phyloP scores from a whole-genome alignment of 1,284 basidiomycete genomes.

The Athelia sp. region DNA sequence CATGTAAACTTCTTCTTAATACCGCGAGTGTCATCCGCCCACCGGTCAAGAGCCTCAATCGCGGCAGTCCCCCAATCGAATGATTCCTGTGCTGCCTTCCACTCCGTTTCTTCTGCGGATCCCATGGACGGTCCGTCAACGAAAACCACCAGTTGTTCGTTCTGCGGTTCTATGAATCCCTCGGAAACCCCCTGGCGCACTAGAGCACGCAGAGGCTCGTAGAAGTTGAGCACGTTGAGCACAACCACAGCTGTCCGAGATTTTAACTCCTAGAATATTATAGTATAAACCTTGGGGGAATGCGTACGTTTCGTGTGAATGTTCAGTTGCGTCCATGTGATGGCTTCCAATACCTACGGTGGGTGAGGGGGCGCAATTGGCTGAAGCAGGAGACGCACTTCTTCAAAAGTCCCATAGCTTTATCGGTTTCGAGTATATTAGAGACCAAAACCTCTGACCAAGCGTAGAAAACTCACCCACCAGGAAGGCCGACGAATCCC shows the following conservation, averaged over 20 bases:
- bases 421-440: neutral
- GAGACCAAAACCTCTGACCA: too few relatives aligned
- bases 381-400: slow-evolving; percentile 39
- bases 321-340: slow-evolving; percentile 88
- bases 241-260: slow-evolving; percentile 79
- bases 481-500: slow-evolving; percentile 85
- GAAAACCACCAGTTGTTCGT: slow-evolving; percentile 59
- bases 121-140: slow-evolving; percentile 57
- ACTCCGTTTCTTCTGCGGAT: slow-evolving; percentile 24
- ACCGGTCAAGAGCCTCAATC: slow-evolving; percentile 59
- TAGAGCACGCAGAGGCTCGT: slow-evolving; percentile 70
- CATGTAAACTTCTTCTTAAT: too few relatives aligned
- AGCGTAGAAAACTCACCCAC: slow-evolving; percentile 44
- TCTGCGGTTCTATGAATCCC: slow-evolving; percentile 71
- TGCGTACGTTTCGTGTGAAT: slow-evolving; percentile 71
- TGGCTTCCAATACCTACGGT: slow-evolving; percentile 75
- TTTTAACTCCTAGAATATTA: slow-evolving; percentile 67
- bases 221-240: slow-evolving; percentile 80
- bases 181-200: slow-evolving; percentile 62
- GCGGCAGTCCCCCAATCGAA: slow-evolving; percentile 79
- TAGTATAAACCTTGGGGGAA: slow-evolving; percentile 68
- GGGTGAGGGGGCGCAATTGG: slow-evolving; percentile 1
- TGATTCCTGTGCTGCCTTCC: slow-evolving; percentile 42
- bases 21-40: slow-evolving; percentile 27
- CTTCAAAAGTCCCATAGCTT: slow-evolving; percentile 83